These are phyloP conservation scores for Domatiomyces catenatus DNA, from an alignment of 2,329 filamentous ascomycete species.

Conservation along the genomic window DNA sequence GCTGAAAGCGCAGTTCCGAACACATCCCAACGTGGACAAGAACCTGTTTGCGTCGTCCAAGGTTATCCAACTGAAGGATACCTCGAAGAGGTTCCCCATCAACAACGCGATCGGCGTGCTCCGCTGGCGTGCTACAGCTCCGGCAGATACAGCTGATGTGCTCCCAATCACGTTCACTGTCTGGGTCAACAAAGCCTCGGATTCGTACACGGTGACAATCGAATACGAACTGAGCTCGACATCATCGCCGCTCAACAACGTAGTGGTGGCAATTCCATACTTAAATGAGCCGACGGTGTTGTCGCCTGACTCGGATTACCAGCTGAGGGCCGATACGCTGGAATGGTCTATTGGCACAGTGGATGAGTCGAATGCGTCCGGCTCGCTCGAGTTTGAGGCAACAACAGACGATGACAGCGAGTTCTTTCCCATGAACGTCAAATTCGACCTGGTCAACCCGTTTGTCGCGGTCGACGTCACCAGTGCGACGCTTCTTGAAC, in stretches of 20 bases:
- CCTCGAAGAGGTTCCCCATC: slow-evolving; percentile 73
- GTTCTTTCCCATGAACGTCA: slow-evolving; percentile 94
- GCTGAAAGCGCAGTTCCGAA: slow-evolving; percentile 61
- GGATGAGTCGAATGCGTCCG: slow-evolving; percentile 64
- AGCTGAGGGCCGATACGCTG: slow-evolving; percentile 78
- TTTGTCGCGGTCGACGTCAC: slow-evolving; percentile 82
- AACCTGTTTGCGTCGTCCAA: slow-evolving; percentile 68
- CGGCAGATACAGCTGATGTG: slow-evolving; percentile 61
- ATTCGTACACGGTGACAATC: slow-evolving; percentile 76
- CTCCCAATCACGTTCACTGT: slow-evolving; percentile 93
- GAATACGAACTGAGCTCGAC: slow-evolving; percentile 91
- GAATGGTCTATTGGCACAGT: slow-evolving; percentile 89
- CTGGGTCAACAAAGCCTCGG: slow-evolving; percentile 83
- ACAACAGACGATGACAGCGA: slow-evolving; percentile 76
- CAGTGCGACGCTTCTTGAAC: slow-evolving; percentile 28
- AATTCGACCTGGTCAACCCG: slow-evolving; percentile 71
- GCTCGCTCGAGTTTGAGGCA: slow-evolving; percentile 91
- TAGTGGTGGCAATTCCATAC: slow-evolving; percentile 78
- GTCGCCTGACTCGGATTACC: slow-evolving; percentile 86
- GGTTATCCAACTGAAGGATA: slow-evolving; percentile 78
- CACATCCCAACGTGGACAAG: slow-evolving; percentile 93
- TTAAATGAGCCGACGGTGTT: slow-evolving; percentile 73
- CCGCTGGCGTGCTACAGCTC: slow-evolving; percentile 76
- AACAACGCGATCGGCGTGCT: slow-evolving; percentile 89
- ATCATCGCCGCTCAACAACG: slow-evolving; percentile 51